Evolutionary conservation across 805 yeast species (phyloP).

Genomic region (Metschnikowia cubensis): DNA sequence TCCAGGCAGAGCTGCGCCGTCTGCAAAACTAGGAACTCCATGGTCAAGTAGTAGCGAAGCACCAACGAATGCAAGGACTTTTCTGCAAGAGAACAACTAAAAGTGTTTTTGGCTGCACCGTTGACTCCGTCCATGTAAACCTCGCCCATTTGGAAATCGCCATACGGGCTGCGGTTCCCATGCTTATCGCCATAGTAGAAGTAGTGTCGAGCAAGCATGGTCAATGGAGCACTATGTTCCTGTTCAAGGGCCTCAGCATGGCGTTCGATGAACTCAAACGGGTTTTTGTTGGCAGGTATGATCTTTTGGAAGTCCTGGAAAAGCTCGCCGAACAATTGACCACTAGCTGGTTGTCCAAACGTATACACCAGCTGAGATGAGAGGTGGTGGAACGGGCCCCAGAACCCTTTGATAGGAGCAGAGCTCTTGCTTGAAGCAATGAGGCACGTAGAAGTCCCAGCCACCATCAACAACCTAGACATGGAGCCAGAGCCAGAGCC

Average conservation of each 20-base stretch:
- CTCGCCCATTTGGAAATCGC: slow-evolving; percentile 47
- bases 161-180: slow-evolving; percentile 58
- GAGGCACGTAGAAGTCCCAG: slow-evolving; percentile 62
- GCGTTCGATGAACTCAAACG: slow-evolving; percentile 19
- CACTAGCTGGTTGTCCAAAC: slow-evolving; percentile 59
- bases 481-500: no score
- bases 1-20: slow-evolving; percentile 33
- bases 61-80: slow-evolving; percentile 31
- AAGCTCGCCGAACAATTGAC: slow-evolving; percentile 47
- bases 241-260: slow-evolving; percentile 22
- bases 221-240: slow-evolving; percentile 19
- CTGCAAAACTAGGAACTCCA: slow-evolving; percentile 53
- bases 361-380: slow-evolving; percentile 38
- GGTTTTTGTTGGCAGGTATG: slow-evolving; percentile 3
- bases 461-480: slow-evolving; percentile 43
- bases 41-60: slow-evolving; percentile 40
- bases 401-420: slow-evolving; percentile 41
- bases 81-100: slow-evolving; percentile 16
- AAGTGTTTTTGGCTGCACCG: slow-evolving; percentile 8
- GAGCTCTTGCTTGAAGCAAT: slow-evolving; percentile 24
- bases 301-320: slow-evolving; percentile 28
- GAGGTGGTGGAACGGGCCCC: slow-evolving; percentile 56
- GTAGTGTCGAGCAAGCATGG: slow-evolving; percentile 30
- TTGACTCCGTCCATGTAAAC: slow-evolving; percentile 45
- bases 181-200: slow-evolving; percentile 52